Evolutionary conservation across 768 basidiomycete genomes (phyloP).

Genomic region (Imleria badia): DNA sequence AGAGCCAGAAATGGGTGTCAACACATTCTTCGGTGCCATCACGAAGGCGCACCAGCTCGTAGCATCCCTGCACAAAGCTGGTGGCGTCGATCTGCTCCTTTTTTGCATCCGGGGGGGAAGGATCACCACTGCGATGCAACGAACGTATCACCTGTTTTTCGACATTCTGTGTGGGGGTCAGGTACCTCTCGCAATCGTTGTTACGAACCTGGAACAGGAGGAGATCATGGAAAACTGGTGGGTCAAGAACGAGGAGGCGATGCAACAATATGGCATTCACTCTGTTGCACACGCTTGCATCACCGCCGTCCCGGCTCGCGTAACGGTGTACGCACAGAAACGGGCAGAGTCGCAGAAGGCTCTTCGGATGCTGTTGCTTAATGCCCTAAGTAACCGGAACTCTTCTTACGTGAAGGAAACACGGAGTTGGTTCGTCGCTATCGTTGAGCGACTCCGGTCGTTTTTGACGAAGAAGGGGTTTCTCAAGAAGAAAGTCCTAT

Average conservation of each 20-base stretch:
- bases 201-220: conserved; percentile 8
- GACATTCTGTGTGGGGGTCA: conserved; percentile 9
- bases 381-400: neutral
- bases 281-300: conserved; percentile 11
- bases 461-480: neutral
- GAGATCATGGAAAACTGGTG: conserved; percentile 14
- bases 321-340: neutral
- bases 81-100: conserved; percentile 16
- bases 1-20: conserved; percentile 5
- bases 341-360: neutral
- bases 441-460: neutral
- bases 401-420: neutral
- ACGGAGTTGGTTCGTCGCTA: neutral
- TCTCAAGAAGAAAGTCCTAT: neutral
- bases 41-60: conserved; percentile 11
- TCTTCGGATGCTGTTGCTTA: neutral
- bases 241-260: neutral
- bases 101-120: conserved; percentile 11
- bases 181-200: conserved; percentile 11
- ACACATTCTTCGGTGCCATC: conserved; percentile 6
- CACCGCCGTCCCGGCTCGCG: neutral
- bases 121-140: conserved; percentile 7
- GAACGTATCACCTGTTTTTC: conserved; percentile 11
- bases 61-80: neutral
- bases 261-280: neutral